These are phyloP conservation scores for Ceratocystis eucalypticola DNA, from an alignment of 2,329 filamentous ascomycete genomes.

Conservation along the genomic window DNA sequence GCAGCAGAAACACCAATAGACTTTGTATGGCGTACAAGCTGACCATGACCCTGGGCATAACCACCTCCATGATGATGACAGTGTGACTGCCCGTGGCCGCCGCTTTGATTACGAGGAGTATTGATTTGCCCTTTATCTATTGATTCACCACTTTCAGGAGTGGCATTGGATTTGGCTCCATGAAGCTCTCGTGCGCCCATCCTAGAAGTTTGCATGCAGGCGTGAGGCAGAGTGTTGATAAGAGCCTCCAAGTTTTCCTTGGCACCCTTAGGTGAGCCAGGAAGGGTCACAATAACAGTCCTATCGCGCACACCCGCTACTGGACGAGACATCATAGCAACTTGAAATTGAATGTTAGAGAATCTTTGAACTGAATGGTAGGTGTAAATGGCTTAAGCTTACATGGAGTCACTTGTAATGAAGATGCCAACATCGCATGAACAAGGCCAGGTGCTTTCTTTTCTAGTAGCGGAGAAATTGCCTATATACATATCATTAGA, in stretches of 20 bases:
- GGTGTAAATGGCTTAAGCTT: slow-evolving; percentile 28
- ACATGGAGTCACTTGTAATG: slow-evolving; percentile 81
- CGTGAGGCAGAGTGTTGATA: slow-evolving; percentile 82
- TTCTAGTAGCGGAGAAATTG: slow-evolving; percentile 64
- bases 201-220: slow-evolving; percentile 79
- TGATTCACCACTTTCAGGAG: slow-evolving; percentile 60
- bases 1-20: slow-evolving; percentile 39
- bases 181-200: slow-evolving; percentile 70
- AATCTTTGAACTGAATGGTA: slow-evolving; percentile 16
- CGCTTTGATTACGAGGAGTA: slow-evolving; percentile 41
- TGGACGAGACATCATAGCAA: slow-evolving; percentile 92
- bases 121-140: slow-evolving; percentile 38
- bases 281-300: slow-evolving; percentile 74
- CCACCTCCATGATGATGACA: slow-evolving; percentile 41
- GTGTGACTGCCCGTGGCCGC: slow-evolving; percentile 34
- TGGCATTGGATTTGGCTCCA: slow-evolving; percentile 44
- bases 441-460: slow-evolving; percentile 80
- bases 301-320: slow-evolving; percentile 76
- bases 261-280: slow-evolving; percentile 89
- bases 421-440: slow-evolving; percentile 86
- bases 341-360: slow-evolving; percentile 32
- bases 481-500: slow-evolving; percentile 34
- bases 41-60: slow-evolving; percentile 49
- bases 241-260: slow-evolving; percentile 84
- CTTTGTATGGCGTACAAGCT: slow-evolving; percentile 59